Conservation (phyloP, 164 flowering plant genomes). For the Stephania cephalantha region DNA sequence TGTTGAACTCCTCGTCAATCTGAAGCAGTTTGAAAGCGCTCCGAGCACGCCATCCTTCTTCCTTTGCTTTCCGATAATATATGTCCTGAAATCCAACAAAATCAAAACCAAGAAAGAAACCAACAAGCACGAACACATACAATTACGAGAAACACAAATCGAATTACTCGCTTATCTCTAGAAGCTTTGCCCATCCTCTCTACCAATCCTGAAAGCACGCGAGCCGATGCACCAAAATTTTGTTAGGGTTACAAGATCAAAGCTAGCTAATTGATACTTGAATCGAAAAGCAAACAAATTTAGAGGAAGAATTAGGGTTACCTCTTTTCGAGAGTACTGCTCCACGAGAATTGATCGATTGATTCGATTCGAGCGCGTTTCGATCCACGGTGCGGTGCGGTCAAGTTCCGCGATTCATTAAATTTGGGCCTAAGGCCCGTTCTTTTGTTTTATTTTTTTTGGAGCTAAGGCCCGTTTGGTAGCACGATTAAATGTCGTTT, state of each 20-base stretch:
- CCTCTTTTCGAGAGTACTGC: background rate
- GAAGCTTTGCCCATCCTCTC: slow-evolving; percentile 82
- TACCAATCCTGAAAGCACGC: background rate
- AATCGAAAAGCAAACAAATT: background rate
- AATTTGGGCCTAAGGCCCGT: too few relatives aligned
- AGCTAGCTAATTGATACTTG: background rate
- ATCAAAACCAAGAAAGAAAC: background rate
- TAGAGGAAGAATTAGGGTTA: background rate
- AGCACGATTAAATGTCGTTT: too few relatives aligned
- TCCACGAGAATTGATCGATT: too few relatives aligned
- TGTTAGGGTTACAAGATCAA: background rate
- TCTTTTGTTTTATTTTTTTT: too few relatives aligned
- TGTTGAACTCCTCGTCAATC: slow-evolving; percentile 92
- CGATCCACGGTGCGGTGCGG: too few relatives aligned
- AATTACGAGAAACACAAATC: background rate
- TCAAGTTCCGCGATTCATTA: too few relatives aligned
- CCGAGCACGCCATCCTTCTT: slow-evolving; percentile 99
- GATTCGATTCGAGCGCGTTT: too few relatives aligned
- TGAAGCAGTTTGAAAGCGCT: slow-evolving; percentile 98
- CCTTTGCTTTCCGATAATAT: slow-evolving; percentile 91
- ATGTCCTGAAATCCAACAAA: slow-evolving; percentile 50
- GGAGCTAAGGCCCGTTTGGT: too few relatives aligned
- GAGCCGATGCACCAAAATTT: too few relatives aligned
- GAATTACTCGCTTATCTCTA: slow-evolving; percentile 81
- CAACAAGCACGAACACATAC: background rate